phyloP scores from a whole-genome alignment of 306 rosid genomes.

The Acacia confusa region DNA sequence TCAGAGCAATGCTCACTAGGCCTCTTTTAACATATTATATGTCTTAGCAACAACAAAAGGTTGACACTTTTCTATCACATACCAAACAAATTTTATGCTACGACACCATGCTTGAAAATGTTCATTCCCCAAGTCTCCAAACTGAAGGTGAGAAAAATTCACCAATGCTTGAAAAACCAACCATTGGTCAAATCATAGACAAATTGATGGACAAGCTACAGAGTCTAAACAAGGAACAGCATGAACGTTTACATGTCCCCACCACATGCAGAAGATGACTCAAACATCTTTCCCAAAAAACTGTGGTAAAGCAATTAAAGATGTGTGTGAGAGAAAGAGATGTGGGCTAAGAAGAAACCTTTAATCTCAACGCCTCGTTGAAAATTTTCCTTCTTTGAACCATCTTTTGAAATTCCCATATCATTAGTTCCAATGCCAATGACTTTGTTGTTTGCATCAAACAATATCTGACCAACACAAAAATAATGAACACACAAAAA shows the following conservation, averaged over 20 bases:
- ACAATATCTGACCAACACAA: constrained; percentile 64
- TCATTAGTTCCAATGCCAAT: constrained; percentile 90
- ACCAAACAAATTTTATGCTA: constrained; percentile 1
- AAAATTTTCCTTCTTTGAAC: constrained; percentile 84
- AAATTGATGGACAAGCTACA: constrained; percentile 20
- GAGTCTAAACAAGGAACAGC: background rate
- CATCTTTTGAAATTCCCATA: constrained; percentile 92
- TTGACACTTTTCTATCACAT: background rate
- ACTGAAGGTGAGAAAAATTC: background rate
- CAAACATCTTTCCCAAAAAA: constrained; percentile 8
- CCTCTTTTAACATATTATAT: background rate
- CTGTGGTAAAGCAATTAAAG: constrained; percentile 6
- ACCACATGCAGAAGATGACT: constrained; percentile 5
- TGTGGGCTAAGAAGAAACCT: constrained; percentile 57
- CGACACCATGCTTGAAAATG: background rate
- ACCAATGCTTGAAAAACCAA: constrained; percentile 15
- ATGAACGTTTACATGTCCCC: background rate
- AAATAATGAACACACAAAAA: constrained; percentile 23
- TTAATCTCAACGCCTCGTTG: constrained; percentile 80
- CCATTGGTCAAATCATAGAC: constrained; percentile 11
- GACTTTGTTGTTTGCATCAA: constrained; percentile 62
- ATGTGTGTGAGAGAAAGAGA: constrained; percentile 26
- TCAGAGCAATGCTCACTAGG: background rate
- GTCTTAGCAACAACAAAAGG: background rate
- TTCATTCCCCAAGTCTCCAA: constrained; percentile 10